Evolutionary conservation across 257 asterid genomes (phyloP).

Genomic region (Primulina eburnea): DNA sequence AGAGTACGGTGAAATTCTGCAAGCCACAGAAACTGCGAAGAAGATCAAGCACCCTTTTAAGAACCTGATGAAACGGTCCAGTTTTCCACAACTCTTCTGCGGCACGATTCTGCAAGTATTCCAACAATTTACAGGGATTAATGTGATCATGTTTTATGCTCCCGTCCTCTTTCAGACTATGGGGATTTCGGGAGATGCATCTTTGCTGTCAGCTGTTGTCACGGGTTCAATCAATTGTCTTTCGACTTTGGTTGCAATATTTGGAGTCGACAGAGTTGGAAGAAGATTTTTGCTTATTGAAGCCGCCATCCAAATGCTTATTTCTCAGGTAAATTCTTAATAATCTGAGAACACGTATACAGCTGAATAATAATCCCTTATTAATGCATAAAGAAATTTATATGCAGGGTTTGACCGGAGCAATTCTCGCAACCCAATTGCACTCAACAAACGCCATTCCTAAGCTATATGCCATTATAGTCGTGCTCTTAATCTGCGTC

Average conservation of each 20-base stretch:
- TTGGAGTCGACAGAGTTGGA: constrained; percentile 30
- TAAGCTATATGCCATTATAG: constrained; percentile 9
- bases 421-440: constrained; percentile 15
- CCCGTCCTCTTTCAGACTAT: constrained; percentile 40
- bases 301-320: constrained; percentile 36
- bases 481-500: constrained; percentile 24
- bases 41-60: constrained; percentile 28
- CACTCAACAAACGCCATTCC: constrained; percentile 16
- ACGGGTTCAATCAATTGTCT: constrained; percentile 30
- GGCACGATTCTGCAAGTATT: constrained; percentile 30
- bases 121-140: constrained; percentile 44
- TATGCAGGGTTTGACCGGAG: constrained; percentile 22
- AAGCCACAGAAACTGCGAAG: constrained; percentile 26
- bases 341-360: no score
- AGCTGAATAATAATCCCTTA: not conserved
- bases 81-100: constrained; percentile 19
- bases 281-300: constrained; percentile 30
- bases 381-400: not conserved
- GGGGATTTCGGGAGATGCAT: constrained; percentile 32
- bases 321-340: constrained; percentile 26
- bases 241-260: constrained; percentile 29
- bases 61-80: constrained; percentile 26
- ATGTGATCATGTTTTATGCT: constrained; percentile 37
- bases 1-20: constrained; percentile 33
- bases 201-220: constrained; percentile 35